Evolutionary conservation across 2,329 filamentous ascomycete genomes (phyloP).

Genomic region (Metarhizium anisopliae): DNA sequence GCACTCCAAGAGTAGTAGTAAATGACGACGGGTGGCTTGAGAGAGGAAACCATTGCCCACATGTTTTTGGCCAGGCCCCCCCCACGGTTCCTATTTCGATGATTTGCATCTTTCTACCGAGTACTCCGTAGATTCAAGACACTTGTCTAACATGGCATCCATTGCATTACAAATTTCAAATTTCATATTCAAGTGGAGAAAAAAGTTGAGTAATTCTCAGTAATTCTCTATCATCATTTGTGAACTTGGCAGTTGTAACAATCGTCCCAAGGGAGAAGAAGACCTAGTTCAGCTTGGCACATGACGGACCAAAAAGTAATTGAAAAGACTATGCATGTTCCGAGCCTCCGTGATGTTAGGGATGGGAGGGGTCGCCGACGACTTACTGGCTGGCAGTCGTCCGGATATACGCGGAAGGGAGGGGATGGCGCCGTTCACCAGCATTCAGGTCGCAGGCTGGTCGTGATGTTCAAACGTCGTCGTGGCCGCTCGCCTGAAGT

Average conservation of each 20-base stretch:
- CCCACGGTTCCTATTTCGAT: too few relatives aligned
- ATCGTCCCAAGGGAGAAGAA: conserved; percentile 1
- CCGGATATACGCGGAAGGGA: background rate
- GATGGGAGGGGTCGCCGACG: conserved; percentile 1
- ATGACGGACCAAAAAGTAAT: background rate
- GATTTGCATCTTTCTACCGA: too few relatives aligned
- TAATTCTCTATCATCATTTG: background rate
- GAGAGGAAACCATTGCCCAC: too few relatives aligned
- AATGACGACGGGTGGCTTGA: too few relatives aligned
- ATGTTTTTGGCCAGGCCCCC: too few relatives aligned
- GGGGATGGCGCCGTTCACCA: background rate
- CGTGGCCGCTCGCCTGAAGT: background rate
- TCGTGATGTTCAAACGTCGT: background rate
- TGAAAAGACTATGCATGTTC: background rate
- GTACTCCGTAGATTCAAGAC: background rate
- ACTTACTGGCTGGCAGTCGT: background rate
- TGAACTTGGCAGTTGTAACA: background rate
- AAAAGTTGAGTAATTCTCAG: background rate
- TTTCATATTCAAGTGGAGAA: background rate
- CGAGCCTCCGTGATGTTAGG: background rate
- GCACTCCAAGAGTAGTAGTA: too few relatives aligned
- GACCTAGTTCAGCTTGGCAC: background rate
- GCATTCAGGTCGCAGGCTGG: background rate
- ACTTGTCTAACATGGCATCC: background rate
- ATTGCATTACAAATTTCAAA: background rate